Evolutionary conservation across 495 filamentous ascomycete genomes (phyloP).

Genomic region (Xylaria cubensis): DNA sequence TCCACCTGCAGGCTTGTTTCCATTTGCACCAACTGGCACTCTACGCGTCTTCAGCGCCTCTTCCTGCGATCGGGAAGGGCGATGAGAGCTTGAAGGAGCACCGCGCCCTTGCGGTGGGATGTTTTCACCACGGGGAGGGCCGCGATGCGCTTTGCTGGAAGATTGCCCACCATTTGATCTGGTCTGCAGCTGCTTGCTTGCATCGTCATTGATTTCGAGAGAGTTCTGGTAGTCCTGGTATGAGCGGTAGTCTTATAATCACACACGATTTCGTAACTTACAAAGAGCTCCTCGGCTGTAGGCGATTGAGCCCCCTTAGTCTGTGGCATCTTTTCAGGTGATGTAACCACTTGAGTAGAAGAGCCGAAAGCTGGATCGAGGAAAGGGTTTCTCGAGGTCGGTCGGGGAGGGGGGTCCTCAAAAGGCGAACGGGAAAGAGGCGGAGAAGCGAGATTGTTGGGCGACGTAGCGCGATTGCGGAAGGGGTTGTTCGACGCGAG

Average conservation of each 20-base stretch:
- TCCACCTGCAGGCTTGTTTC: slow-evolving; percentile 40
- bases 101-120: slow-evolving; percentile 53
- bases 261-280: slow-evolving; percentile 60
- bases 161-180: slow-evolving; percentile 35
- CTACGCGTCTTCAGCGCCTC: slow-evolving; percentile 59
- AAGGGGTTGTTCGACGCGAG: slow-evolving; percentile 98
- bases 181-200: slow-evolving; percentile 34
- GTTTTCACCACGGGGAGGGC: slow-evolving; percentile 58
- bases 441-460: slow-evolving; percentile 47
- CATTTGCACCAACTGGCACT: slow-evolving; percentile 45
- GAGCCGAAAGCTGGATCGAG: slow-evolving; percentile 71
- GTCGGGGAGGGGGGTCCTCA: slow-evolving; percentile 67
- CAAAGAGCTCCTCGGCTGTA: slow-evolving; percentile 86
- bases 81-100: slow-evolving; percentile 57
- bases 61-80: slow-evolving; percentile 66
- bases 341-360: slow-evolving; percentile 51
- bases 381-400: slow-evolving; percentile 90
- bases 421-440: slow-evolving; percentile 56
- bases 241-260: not conserved
- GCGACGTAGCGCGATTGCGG: slow-evolving; percentile 84
- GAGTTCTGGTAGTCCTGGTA: slow-evolving; percentile 48
- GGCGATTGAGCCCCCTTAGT: slow-evolving; percentile 59
- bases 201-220: slow-evolving; percentile 57
- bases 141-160: slow-evolving; percentile 40
- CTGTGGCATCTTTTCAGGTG: slow-evolving; percentile 63